phyloP scores from a whole-genome alignment of 2,329 filamentous ascomycete genomes.

The Hypoxylon sp. region DNA sequence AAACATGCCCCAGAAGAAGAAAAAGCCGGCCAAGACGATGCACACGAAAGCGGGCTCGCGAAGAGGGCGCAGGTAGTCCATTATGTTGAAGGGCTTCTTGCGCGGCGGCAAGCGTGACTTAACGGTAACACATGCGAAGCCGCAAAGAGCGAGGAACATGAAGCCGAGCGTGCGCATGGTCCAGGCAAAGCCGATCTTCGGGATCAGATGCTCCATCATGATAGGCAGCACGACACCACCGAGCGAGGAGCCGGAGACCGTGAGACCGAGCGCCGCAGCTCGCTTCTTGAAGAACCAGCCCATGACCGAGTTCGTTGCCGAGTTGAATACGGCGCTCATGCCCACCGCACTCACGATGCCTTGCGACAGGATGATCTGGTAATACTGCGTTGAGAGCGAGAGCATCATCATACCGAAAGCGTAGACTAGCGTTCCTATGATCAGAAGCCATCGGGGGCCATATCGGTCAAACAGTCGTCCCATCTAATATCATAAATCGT shows the following conservation, averaged over 20 bases:
- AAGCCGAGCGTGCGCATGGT: slow-evolving; percentile 56
- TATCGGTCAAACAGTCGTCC: slow-evolving; percentile 71
- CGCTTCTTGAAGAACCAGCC: slow-evolving; percentile 64
- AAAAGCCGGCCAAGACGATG: slow-evolving; percentile 61
- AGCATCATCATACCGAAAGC: slow-evolving; percentile 73
- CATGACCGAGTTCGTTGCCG: slow-evolving; percentile 53
- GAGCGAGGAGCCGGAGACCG: slow-evolving; percentile 62
- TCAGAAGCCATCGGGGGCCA: slow-evolving; percentile 68
- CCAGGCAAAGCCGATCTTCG: slow-evolving; percentile 59
- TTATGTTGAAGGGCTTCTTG: slow-evolving; percentile 58
- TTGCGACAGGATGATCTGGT: slow-evolving; percentile 58
- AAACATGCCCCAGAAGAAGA: slow-evolving; percentile 69
- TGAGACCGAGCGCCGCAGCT: slow-evolving; percentile 62
- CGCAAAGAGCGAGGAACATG: slow-evolving; percentile 54
- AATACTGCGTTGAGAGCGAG: slow-evolving; percentile 59
- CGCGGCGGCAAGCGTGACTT: slow-evolving; percentile 55
- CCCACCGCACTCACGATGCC: slow-evolving; percentile 53
- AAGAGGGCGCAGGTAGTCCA: slow-evolving; percentile 63
- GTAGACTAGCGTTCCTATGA: slow-evolving; percentile 65
- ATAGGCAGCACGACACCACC: slow-evolving; percentile 70
- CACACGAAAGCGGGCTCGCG: slow-evolving; percentile 61
- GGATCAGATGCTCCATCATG: slow-evolving; percentile 65
- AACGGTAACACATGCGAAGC: slow-evolving; percentile 51
- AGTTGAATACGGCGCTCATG: slow-evolving; percentile 55
- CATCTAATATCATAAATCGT: slow-evolving; percentile 39